phyloP scores from a whole-genome alignment of 176 grass and related monocot genomes.

The Elymus sibiricus region DNA sequence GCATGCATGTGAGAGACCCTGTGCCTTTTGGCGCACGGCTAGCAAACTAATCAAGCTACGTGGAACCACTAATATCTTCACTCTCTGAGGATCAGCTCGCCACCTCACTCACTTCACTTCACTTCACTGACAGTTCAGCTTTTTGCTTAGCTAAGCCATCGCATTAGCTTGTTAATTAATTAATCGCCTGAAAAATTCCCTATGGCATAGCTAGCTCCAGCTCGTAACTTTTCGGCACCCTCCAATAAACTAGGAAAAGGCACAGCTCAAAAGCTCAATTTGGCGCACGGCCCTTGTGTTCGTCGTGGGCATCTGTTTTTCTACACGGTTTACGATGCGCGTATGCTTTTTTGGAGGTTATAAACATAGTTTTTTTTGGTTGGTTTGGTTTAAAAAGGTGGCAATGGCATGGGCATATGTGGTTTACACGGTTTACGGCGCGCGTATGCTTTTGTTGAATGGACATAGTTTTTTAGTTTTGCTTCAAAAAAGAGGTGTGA shows the following conservation, averaged over 20 bases:
- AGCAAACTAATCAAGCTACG: neutral
- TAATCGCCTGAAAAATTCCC: neutral
- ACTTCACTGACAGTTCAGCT: neutral
- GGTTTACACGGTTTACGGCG: neutral
- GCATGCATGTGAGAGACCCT: neutral
- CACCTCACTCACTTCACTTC: conserved; percentile 5
- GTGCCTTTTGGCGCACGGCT: neutral
- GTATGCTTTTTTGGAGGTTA: neutral
- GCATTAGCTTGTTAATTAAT: neutral
- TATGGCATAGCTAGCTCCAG: neutral
- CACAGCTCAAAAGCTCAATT: conserved; percentile 25
- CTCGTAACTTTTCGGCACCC: neutral
- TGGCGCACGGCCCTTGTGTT: conserved; percentile 22
- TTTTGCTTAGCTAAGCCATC: neutral
- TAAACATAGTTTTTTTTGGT: neutral
- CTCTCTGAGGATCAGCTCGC: neutral
- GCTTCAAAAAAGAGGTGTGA: neutral
- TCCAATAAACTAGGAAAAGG: conserved; percentile 51
- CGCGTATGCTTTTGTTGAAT: neutral
- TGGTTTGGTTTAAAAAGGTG: neutral
- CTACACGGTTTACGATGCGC: neutral
- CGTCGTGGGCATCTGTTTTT: conserved; percentile 8
- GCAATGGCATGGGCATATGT: neutral
- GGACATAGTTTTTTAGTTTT: neutral
- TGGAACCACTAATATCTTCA: neutral